These are phyloP conservation scores for Prunus kanzakura DNA, from an alignment of 306 rosid genomes.

Conservation along the genomic window DNA sequence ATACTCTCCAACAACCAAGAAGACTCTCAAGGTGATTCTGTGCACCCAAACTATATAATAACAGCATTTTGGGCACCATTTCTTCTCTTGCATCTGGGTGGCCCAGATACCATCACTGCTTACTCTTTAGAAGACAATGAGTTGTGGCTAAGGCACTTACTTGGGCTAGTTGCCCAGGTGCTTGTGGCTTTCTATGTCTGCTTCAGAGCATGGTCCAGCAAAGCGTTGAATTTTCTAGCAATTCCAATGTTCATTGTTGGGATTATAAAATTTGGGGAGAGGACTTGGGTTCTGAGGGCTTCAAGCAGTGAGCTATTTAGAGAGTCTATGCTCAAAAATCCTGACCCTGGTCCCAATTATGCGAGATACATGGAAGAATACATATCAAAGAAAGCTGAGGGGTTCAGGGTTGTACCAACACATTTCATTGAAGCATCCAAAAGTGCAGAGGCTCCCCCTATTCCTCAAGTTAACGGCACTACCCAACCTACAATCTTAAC, in stretches of 20 bases:
- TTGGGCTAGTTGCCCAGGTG: conserved; percentile 18
- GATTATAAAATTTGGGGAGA: conserved; percentile 35
- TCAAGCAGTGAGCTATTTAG: conserved; percentile 32
- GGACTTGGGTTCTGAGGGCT: conserved; percentile 26
- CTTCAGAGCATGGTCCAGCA: conserved; percentile 3
- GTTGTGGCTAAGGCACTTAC: conserved; percentile 25
- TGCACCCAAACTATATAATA: neutral
- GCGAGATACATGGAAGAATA: conserved; percentile 27
- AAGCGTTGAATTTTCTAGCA: neutral
- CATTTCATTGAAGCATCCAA: too few relatives aligned
- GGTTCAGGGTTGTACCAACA: neutral
- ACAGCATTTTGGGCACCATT: neutral
- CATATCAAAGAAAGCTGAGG: conserved; percentile 18
- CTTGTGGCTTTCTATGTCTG: conserved; percentile 4
- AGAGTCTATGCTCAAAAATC: conserved; percentile 23
- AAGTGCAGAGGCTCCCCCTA: too few relatives aligned
- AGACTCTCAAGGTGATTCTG: neutral
- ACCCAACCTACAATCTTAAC: too few relatives aligned
- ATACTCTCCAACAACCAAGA: neutral
- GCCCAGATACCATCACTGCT: conserved; percentile 40
- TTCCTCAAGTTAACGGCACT: too few relatives aligned
- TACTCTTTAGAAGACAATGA: conserved; percentile 40
- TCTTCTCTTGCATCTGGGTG: conserved; percentile 45
- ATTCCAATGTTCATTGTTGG: conserved; percentile 29
- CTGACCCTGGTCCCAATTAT: conserved; percentile 40